A percentile compares a stretch with the other conserved stretches of the same genome.
Evolutionary conservation across 2,329 filamentous ascomycete species (phyloP).

Genomic region (Aotearoamyces nothofagi): DNA sequence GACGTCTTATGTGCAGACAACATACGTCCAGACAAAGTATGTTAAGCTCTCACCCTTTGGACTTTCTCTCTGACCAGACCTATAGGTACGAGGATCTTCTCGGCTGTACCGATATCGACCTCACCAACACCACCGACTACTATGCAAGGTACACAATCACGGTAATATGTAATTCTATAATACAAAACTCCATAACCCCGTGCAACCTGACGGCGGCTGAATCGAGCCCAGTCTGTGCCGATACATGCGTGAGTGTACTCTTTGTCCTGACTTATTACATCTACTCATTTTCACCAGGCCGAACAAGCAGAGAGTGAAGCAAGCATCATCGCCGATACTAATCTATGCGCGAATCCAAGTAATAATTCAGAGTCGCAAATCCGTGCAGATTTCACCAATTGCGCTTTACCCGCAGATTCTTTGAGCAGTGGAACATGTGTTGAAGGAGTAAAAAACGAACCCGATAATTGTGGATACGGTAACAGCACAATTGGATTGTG

Average conservation of each 20-base stretch:
- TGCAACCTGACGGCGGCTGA: constrained; percentile 52
- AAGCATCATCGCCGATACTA: constrained; percentile 58
- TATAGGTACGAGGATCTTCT: constrained; percentile 66
- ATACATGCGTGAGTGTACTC: constrained; percentile 56
- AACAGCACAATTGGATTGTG: constrained; percentile 63
- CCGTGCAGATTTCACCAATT: constrained; percentile 82
- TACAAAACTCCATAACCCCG: constrained; percentile 66
- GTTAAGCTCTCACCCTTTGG: constrained; percentile 14
- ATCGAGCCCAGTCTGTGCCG: constrained; percentile 69
- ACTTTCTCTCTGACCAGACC: constrained; percentile 16
- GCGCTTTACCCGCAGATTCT: constrained; percentile 66
- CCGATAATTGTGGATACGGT: constrained; percentile 72
- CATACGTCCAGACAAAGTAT: constrained; percentile 68
- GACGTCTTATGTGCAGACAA: constrained; percentile 53
- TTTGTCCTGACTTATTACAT: neutral
- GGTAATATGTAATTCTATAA: constrained; percentile 82
- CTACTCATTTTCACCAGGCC: constrained; percentile 31
- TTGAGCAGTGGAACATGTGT: constrained; percentile 69
- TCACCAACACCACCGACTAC: constrained; percentile 62
- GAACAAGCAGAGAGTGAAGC: constrained; percentile 81
- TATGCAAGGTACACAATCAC: constrained; percentile 92
- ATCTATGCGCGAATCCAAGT: constrained; percentile 54
- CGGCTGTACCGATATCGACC: constrained; percentile 64
- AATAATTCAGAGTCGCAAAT: constrained; percentile 60
- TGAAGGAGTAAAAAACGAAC: constrained; percentile 63